These are phyloP conservation scores for Pleurotus cornucopiae DNA, from an alignment of 768 basidiomycete genomes.

Conservation along the genomic window DNA sequence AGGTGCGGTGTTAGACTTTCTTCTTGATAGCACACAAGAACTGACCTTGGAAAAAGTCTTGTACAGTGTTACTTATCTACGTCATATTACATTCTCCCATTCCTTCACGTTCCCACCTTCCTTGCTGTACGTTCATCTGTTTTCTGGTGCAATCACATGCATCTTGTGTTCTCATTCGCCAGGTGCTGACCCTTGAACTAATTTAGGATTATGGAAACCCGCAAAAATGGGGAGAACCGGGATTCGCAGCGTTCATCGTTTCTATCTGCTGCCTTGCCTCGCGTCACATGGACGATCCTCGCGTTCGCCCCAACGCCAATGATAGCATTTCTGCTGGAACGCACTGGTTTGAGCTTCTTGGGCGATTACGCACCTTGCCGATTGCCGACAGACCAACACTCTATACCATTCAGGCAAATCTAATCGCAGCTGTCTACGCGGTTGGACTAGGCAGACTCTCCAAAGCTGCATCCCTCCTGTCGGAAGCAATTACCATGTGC, in stretches of 20 bases:
- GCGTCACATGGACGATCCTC: conserved; percentile 88
- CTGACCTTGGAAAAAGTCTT: conserved; percentile 38
- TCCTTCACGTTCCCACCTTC: conserved; percentile 89
- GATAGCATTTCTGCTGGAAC: conserved; percentile 89
- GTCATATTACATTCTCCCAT: conserved; percentile 89
- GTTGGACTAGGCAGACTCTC: conserved; percentile 87
- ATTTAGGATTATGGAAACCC: conserved; percentile 87
- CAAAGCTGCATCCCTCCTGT: conserved; percentile 80
- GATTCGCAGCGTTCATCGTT: conserved; percentile 93
- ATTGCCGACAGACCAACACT: conserved; percentile 85
- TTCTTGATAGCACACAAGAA: conserved; percentile 6
- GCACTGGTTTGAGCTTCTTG: conserved; percentile 89
- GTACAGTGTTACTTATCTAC: conserved; percentile 87
- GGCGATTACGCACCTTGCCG: conserved; percentile 81
- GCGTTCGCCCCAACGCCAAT: conserved; percentile 76
- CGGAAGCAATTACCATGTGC: conserved; percentile 83
- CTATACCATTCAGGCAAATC: conserved; percentile 88
- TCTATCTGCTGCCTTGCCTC: conserved; percentile 88
- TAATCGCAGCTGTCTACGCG: conserved; percentile 90
- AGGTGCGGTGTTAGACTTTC: conserved; percentile 46
- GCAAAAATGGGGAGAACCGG: conserved; percentile 92
- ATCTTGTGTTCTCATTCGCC: neutral
- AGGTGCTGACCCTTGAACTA: conserved; percentile 11
- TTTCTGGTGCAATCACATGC: conserved; percentile 5
- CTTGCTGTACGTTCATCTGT: conserved; percentile 48